These are phyloP conservation scores for Sporobolomyces roseus DNA, from an alignment of 768 basidiomycete species.

Conservation along the genomic window DNA sequence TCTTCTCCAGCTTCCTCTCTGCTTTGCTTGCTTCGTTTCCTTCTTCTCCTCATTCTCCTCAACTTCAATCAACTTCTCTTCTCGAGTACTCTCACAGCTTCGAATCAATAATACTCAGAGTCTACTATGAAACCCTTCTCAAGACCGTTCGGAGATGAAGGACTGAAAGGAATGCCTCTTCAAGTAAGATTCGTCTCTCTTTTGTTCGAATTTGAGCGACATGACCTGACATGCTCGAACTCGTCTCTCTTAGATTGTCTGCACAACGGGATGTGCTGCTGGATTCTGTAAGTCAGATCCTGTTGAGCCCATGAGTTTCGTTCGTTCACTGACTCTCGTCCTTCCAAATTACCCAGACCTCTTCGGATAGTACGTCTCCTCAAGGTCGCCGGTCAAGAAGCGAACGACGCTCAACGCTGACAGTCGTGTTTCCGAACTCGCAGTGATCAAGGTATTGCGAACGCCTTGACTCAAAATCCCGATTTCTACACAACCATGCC, in stretches of 20 bases:
- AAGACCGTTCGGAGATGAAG: too few relatives aligned
- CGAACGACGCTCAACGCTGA: neutral
- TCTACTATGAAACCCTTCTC: neutral
- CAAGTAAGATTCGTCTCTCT: constrained; percentile 13
- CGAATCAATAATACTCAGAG: too few relatives aligned
- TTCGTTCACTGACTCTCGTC: neutral
- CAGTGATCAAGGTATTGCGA: constrained; percentile 36
- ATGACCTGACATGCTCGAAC: neutral
- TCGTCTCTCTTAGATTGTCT: neutral
- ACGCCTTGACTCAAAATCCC: constrained; percentile 25
- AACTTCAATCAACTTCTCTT: neutral
- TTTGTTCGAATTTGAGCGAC: neutral
- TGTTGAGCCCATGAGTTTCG: neutral
- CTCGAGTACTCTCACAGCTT: neutral
- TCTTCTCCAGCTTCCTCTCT: neutral
- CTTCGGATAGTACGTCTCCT: constrained; percentile 12
- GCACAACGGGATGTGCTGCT: constrained; percentile 13
- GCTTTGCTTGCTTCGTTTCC: neutral
- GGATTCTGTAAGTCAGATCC: constrained; percentile 23
- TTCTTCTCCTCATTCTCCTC: neutral
- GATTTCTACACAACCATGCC: constrained; percentile 18
- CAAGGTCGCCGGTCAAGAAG: neutral
- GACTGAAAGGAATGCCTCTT: neutral
- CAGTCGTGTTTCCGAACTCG: neutral
- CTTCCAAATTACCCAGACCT: constrained; percentile 7